phyloP scores from a whole-genome alignment of 1,284 basidiomycete genomes.

The Boletus hoseneyae region DNA sequence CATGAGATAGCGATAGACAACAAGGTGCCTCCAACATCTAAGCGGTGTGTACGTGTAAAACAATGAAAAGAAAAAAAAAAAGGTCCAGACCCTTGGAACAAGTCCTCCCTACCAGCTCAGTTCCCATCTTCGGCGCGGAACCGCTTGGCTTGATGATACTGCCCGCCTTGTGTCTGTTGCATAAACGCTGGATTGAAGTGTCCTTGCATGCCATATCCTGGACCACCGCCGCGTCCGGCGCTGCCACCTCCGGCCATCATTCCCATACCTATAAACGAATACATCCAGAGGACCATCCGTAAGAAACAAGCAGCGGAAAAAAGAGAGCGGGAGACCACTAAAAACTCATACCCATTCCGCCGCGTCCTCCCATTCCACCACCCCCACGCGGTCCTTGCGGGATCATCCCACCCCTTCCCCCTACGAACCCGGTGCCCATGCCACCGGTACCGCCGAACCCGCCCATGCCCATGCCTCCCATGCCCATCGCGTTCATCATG shows the following conservation, averaged over 20 bases:
- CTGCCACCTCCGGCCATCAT: slow-evolving; percentile 41
- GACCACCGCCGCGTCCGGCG: slow-evolving; percentile 32
- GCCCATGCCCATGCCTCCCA: slow-evolving; percentile 48
- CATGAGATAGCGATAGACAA: too few relatives aligned
- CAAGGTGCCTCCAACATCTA: too few relatives aligned
- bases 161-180: slow-evolving; percentile 38
- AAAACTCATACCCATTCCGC: slow-evolving; percentile 70
- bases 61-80: too few relatives aligned
- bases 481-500: slow-evolving; percentile 37
- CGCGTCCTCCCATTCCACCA: slow-evolving; percentile 39
- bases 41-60: too few relatives aligned
- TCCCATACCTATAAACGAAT: slow-evolving; percentile 44
- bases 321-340: slow-evolving; percentile 37
- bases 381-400: slow-evolving; percentile 53
- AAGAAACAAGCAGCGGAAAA: slow-evolving; percentile 28
- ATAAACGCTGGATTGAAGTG: slow-evolving; percentile 75
- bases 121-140: slow-evolving; percentile 47
- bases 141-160: slow-evolving; percentile 47
- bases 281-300: slow-evolving; percentile 34
- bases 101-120: slow-evolving; percentile 6
- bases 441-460: slow-evolving; percentile 40
- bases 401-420: slow-evolving; percentile 54
- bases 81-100: too few relatives aligned
- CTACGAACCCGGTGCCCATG: slow-evolving; percentile 39
- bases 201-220: slow-evolving; percentile 45